Evolutionary conservation across 306 rosid genomes (phyloP).

Genomic region (Hippophae rhamnoides): DNA sequence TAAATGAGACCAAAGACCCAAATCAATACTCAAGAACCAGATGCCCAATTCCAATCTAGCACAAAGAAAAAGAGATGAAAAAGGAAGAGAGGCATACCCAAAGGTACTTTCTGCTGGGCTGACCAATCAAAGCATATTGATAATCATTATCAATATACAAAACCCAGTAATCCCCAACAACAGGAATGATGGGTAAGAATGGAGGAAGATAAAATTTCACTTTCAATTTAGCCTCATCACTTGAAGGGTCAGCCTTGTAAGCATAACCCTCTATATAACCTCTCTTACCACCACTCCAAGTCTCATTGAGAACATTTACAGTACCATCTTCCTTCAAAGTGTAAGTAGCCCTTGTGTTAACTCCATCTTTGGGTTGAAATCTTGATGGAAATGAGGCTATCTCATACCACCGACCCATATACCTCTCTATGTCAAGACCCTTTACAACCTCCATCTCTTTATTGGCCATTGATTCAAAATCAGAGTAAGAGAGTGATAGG

Average conservation of each 20-base stretch:
- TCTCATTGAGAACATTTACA: slow-evolving; percentile 70
- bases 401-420: slow-evolving; percentile 96
- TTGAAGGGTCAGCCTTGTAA: slow-evolving; percentile 50
- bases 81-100: slow-evolving; percentile 45
- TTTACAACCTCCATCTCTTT: slow-evolving; percentile 58
- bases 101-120: slow-evolving; percentile 62
- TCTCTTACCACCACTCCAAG: slow-evolving; percentile 60
- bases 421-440: slow-evolving; percentile 46
- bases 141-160: slow-evolving; percentile 23
- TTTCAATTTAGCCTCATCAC: slow-evolving; percentile 84
- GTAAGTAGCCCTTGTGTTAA: slow-evolving; percentile 80
- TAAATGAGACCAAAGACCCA: no score
- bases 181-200: slow-evolving; percentile 64
- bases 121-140: no score
- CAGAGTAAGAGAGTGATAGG: not conserved
- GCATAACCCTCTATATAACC: slow-evolving; percentile 60
- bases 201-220: slow-evolving; percentile 89
- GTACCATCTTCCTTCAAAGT: slow-evolving; percentile 51
- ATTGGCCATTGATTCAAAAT: slow-evolving; percentile 25
- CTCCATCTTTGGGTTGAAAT: slow-evolving; percentile 62
- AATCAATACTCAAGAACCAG: no score
- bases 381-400: slow-evolving; percentile 74
- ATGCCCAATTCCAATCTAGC: no score
- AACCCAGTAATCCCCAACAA: slow-evolving; percentile 82
- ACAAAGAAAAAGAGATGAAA: not conserved